Evolutionary conservation across 164 flowering plant species (phyloP).

Genomic region (Umbellularia californica): DNA sequence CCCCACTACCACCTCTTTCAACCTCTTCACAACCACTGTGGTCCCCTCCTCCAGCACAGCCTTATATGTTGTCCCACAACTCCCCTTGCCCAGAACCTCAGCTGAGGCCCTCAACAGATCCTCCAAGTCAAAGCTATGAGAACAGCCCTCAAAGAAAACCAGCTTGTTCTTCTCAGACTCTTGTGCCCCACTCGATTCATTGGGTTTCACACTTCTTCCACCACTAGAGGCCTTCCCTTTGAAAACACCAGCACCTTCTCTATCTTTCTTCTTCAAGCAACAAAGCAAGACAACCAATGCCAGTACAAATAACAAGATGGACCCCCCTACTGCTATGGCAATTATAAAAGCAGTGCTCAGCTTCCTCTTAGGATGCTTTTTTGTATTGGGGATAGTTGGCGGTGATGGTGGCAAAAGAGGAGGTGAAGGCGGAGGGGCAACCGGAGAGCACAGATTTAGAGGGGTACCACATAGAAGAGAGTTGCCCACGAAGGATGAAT

Average conservation of each 20-base stretch:
- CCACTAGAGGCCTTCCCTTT: constrained; percentile 26
- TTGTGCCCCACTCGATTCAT: constrained; percentile 62
- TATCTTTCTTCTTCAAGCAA: constrained; percentile 32
- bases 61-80: constrained; percentile 66
- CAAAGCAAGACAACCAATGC: constrained; percentile 22
- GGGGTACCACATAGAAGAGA: constrained; percentile 55
- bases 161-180: constrained; percentile 67
- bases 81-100: constrained; percentile 80
- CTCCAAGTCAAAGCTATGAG: constrained; percentile 58
- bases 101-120: constrained; percentile 73
- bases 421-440: constrained; percentile 36
- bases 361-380: constrained; percentile 25
- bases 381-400: constrained; percentile 10
- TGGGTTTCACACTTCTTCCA: constrained; percentile 14
- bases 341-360: constrained; percentile 37
- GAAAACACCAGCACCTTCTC: constrained; percentile 14
- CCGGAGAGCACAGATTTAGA: constrained; percentile 34
- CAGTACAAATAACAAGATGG: constrained; percentile 32
- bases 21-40: constrained; percentile 77
- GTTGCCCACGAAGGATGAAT: constrained; percentile 57
- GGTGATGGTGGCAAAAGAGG: constrained; percentile 23
- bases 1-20: constrained; percentile 63
- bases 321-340: constrained; percentile 54
- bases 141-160: constrained; percentile 51
- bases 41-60: constrained; percentile 63